Evolutionary conservation across 805 yeast species (phyloP), one percentile per base, ranked within the genome.

Genomic region (Cyberlindnera bimundalis): DNA sequence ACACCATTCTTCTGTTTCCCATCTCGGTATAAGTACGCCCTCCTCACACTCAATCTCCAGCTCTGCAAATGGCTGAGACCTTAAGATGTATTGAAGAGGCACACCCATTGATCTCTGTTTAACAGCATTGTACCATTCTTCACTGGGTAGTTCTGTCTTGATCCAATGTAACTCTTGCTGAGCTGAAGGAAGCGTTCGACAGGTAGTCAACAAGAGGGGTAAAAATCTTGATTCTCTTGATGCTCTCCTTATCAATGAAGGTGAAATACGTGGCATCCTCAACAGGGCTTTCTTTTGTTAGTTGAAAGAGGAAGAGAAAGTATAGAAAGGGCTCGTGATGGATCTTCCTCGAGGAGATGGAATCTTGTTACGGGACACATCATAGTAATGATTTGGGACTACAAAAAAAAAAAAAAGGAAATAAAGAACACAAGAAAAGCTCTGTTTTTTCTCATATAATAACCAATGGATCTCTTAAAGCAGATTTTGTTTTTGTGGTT

Each of bases 1-100:
- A 9, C 74, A 67, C 97, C 97, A 91, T 55, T 88, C 96, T 59
- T 91, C 98, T 0, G 99, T 91, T 58, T 91, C 99, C 84, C 91
- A 81, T 36, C 99, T 64, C 0, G 99, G 98, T 20, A 91, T 90
- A 45, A 91, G 64, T 2, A 88, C 97, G 0, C 79, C 79, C 1
- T 65, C 66, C 21, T 61, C 53, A 53, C 96, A 86, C 19, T 53
- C 42, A 4, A 91, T 71, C 11, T 74, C 76, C 35, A 91, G 56
- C 1, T 59, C 54, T 0, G 93, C 95, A 66, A 91, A 91, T 1
- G 98, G 98, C 62, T 90, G 97, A 0, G 78, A 64, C 0, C 93
- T 89, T 9, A 91, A 64, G 10, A 91, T 76, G 59, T 91, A 90
- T 59, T 91, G 98, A 30, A 91, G 61, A 0, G 99, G 98, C 8